Evolutionary conservation across 352 stramenopile species (phyloP).

Genomic region (Pythium folliculosum): DNA sequence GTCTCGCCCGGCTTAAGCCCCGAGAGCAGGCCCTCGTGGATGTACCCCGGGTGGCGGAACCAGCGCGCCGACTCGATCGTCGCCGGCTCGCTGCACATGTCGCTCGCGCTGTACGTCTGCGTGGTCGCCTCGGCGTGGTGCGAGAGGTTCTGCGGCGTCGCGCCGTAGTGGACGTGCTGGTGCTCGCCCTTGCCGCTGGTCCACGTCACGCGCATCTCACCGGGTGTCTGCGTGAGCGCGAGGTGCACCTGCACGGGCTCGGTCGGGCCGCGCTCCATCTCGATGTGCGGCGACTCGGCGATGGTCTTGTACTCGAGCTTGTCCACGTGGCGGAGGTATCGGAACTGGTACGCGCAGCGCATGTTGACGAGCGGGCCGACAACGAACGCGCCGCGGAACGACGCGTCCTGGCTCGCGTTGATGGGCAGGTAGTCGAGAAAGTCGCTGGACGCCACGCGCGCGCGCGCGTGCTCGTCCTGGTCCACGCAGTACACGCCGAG

Average conservation of each 20-base stretch:
- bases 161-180: slow-evolving; percentile 30
- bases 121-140: slow-evolving; percentile 17
- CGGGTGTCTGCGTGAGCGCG: slow-evolving; percentile 29
- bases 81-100: slow-evolving; percentile 36
- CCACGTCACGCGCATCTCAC: slow-evolving; percentile 47
- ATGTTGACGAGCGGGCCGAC: slow-evolving; percentile 53
- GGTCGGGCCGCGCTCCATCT: slow-evolving; percentile 31
- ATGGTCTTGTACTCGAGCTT: slow-evolving; percentile 32
- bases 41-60: slow-evolving; percentile 40
- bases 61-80: slow-evolving; percentile 22
- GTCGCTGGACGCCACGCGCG: slow-evolving; percentile 1
- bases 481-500: slow-evolving; percentile 45
- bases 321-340: slow-evolving; percentile 28
- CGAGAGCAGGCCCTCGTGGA: slow-evolving; percentile 37
- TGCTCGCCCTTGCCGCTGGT: slow-evolving; percentile 28
- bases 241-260: slow-evolving; percentile 44
- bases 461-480: slow-evolving; percentile 19
- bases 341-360: slow-evolving; percentile 51
- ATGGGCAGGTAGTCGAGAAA: slow-evolving; percentile 38
- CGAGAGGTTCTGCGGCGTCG: slow-evolving; percentile 8
- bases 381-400: slow-evolving; percentile 21
- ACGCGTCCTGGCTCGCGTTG: slow-evolving; percentile 10
- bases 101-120: slow-evolving; percentile 23
- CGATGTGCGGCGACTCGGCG: slow-evolving; percentile 31
- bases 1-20: slow-evolving; percentile 24